A percentile compares a stretch with the other conserved stretches of the same genome.
These are phyloP conservation scores for Linaria vulgaris DNA, from an alignment of 257 asterid genomes.

Conservation along the genomic window DNA sequence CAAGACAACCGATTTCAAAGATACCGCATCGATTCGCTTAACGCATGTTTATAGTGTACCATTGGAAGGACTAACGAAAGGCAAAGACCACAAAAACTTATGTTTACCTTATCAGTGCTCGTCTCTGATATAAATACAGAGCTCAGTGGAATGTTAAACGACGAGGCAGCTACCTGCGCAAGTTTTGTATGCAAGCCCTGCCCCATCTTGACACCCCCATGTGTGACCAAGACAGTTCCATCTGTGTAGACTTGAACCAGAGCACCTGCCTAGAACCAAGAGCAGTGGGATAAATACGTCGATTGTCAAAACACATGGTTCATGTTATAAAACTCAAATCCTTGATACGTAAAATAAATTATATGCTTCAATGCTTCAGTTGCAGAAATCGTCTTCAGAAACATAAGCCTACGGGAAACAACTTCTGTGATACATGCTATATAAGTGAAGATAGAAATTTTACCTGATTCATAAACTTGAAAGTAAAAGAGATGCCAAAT, in stretches of 20 bases:
- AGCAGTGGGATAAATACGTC: slow-evolving; percentile 11
- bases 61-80: too few species aligned
- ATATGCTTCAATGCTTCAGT: slow-evolving; percentile 1
- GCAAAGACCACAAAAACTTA: background rate
- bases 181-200: slow-evolving; percentile 98
- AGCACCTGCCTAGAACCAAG: slow-evolving; percentile 81
- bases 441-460: slow-evolving; percentile 15
- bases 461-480: slow-evolving; percentile 96
- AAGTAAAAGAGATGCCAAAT: slow-evolving; percentile 90
- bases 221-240: slow-evolving; percentile 95
- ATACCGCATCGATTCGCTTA: too few species aligned
- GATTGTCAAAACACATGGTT: slow-evolving; percentile 7
- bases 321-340: background rate
- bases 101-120: slow-evolving; percentile 88
- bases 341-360: background rate
- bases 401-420: too few species aligned
- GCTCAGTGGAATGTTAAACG: slow-evolving; percentile 79
- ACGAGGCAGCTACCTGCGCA: slow-evolving; percentile 95
- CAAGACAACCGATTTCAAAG: too few species aligned
- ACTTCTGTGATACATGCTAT: too few species aligned
- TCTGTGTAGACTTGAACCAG: slow-evolving; percentile 96
- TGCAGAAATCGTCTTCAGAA: background rate
- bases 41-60: too few species aligned
- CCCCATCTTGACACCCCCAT: slow-evolving; percentile 99
- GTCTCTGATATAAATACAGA: slow-evolving; percentile 95